phyloP scores from a whole-genome alignment of 2,329 filamentous ascomycete species.

The Scopulariopsis brevicaulis region DNA sequence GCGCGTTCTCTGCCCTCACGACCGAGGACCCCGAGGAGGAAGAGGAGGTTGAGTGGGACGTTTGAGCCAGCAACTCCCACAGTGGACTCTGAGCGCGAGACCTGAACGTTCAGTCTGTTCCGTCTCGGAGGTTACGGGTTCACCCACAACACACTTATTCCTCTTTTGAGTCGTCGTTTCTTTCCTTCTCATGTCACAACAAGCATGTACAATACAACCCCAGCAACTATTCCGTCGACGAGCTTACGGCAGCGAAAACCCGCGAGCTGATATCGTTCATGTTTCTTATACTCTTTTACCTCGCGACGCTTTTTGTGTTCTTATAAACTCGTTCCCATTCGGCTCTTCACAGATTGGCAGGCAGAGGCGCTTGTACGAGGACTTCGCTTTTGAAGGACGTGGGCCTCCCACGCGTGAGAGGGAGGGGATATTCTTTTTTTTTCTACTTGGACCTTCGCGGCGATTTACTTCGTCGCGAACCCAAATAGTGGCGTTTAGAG shows the following conservation, averaged over 20 bases:
- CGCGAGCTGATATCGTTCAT: background rate
- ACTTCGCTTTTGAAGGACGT: background rate
- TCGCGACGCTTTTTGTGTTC: background rate
- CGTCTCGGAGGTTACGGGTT: conserved; percentile 6
- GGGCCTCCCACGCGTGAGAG: background rate
- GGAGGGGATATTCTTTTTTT: background rate
- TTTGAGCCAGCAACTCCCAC: conserved; percentile 18
- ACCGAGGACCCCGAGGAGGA: conserved; percentile 29
- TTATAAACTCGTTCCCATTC: background rate
- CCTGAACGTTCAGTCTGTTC: background rate
- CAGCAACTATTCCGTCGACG: background rate
- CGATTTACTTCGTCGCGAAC: background rate
- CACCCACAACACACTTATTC: background rate
- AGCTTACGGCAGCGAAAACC: background rate
- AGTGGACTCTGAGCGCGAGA: background rate
- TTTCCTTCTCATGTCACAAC: background rate
- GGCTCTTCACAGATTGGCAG: conserved; percentile 2
- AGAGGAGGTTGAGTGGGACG: conserved; percentile 37
- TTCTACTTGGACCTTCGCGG: background rate
- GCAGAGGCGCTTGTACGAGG: conserved; percentile 1
- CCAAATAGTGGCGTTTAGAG: background rate
- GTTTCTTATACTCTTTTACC: background rate
- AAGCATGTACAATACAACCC: background rate
- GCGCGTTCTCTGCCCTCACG: conserved; percentile 37
- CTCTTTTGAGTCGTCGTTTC: conserved; percentile 3